These are phyloP conservation scores for Staphylotrichum longicolle DNA, from an alignment of 495 filamentous ascomycete genomes.

Conservation along the genomic window DNA sequence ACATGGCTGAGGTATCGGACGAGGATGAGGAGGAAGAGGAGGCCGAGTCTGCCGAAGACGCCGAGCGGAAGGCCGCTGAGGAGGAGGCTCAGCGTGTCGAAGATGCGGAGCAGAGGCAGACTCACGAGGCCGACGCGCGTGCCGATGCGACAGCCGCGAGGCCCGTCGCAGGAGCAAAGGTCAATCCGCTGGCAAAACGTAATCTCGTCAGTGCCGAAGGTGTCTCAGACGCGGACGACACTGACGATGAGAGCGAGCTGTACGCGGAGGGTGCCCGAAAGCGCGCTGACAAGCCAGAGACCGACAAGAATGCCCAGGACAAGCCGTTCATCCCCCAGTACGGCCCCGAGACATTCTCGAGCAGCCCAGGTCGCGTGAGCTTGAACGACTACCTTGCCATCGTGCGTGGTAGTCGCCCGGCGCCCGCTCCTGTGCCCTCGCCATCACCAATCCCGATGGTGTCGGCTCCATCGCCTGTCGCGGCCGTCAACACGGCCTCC, in stretches of 20 bases:
- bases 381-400: too few relatives aligned
- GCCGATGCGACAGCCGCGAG: background rate
- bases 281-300: conserved; percentile 1
- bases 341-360: background rate
- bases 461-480: too few relatives aligned
- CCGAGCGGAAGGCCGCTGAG: background rate
- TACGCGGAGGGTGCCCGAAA: background rate
- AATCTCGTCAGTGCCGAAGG: too few relatives aligned
- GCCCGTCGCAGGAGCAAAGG: too few relatives aligned
- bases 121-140: too few relatives aligned
- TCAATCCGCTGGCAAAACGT: too few relatives aligned
- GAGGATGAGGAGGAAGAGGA: background rate
- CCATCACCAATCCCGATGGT: too few relatives aligned
- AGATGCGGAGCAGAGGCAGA: background rate
- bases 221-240: too few relatives aligned
- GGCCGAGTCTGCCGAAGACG: background rate
- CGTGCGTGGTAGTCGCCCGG: too few relatives aligned
- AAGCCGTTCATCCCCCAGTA: background rate
- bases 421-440: too few relatives aligned
- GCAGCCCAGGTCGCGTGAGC: too few relatives aligned
- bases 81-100: background rate
- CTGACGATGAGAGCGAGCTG: background rate
- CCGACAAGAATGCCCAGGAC: background rate
- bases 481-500: too few relatives aligned
- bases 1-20: background rate